These are phyloP conservation scores for Triticum turgidum DNA, from an alignment of 176 grass and related monocot genomes.

Conservation along the genomic window DNA sequence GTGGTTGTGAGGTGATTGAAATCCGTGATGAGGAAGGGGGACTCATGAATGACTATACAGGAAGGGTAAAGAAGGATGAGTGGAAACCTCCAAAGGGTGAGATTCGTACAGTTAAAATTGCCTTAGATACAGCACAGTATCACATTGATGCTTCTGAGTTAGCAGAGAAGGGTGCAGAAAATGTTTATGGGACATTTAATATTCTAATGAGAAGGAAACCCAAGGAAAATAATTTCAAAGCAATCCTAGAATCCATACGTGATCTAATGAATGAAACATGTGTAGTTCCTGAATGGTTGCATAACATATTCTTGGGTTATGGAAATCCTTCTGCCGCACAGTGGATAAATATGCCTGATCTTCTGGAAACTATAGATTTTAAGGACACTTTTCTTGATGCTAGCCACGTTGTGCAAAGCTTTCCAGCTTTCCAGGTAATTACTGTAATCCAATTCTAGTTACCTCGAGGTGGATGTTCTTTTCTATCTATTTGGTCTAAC, in stretches of 20 bases:
- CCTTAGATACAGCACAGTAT: constrained; percentile 91
- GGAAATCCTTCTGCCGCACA: constrained; percentile 92
- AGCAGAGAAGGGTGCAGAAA: constrained; percentile 77
- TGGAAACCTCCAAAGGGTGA: constrained; percentile 98
- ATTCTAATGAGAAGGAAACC: constrained; percentile 98
- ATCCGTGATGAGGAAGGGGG: constrained; percentile 85
- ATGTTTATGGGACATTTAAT: constrained; percentile 93
- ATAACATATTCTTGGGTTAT: constrained; percentile 98
- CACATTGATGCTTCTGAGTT: constrained; percentile 77
- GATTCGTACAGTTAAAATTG: constrained; percentile 83
- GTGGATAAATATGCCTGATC: constrained; percentile 91
- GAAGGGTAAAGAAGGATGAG: constrained; percentile 94
- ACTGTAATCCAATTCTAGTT: constrained; percentile 10
- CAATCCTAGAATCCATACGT: constrained; percentile 96
- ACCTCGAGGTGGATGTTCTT: not conserved
- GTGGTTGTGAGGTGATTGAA: constrained; percentile 94
- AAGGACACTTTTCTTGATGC: constrained; percentile 98
- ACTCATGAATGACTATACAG: constrained; percentile 99
- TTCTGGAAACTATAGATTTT: constrained; percentile 89
- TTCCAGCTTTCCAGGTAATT: constrained; percentile 82
- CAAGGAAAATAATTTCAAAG: constrained; percentile 99
- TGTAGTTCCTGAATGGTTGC: constrained; percentile 97
- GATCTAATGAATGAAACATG: constrained; percentile 99
- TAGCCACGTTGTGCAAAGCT: constrained; percentile 71
- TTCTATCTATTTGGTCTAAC: constrained; percentile 28